Percentiles rank a stretch among this genome's conserved stretches.
phyloP scores from a whole-genome alignment of 495 filamentous ascomycete species.

The Annulohypoxylon moriforme region DNA sequence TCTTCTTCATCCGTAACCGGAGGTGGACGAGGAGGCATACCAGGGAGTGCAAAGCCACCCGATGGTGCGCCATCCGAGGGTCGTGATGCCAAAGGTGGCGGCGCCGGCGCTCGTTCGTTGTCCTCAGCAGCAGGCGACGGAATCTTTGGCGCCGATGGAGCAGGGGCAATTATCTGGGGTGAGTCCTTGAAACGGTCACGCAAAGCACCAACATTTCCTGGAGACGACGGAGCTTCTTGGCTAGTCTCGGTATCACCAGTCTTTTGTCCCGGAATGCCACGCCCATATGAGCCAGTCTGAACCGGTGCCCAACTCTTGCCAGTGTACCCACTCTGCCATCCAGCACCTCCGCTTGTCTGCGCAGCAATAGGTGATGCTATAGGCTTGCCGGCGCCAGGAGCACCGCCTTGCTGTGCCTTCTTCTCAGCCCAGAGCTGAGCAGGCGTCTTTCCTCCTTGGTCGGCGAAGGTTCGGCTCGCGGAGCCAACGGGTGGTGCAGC shows the following conservation, averaged over 20 bases:
- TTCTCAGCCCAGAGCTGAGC: conserved; percentile 98
- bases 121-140: conserved; percentile 46
- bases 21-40: conserved; percentile 70
- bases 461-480: conserved; percentile 92
- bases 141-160: conserved; percentile 54
- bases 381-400: conserved; percentile 55
- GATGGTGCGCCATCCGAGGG: conserved; percentile 56
- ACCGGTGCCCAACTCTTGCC: conserved; percentile 92
- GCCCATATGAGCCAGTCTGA: conserved; percentile 74
- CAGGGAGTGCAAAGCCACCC: conserved; percentile 78
- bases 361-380: conserved; percentile 65
- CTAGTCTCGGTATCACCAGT: conserved; percentile 63
- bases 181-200: conserved; percentile 81
- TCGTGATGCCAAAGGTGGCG: conserved; percentile 70
- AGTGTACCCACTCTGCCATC: conserved; percentile 88
- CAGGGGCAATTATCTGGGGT: conserved; percentile 67
- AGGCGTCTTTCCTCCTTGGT: conserved; percentile 94
- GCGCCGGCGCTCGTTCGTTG: conserved; percentile 60
- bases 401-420: conserved; percentile 82
- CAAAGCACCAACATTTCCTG: conserved; percentile 72
- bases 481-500: conserved; percentile 72
- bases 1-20: conserved; percentile 67
- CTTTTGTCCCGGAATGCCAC: conserved; percentile 67
- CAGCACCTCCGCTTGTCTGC: conserved; percentile 76
- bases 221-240: conserved; percentile 56